phyloP scores from a whole-genome alignment of 768 basidiomycete genomes.

The Tricholoma terreum region DNA sequence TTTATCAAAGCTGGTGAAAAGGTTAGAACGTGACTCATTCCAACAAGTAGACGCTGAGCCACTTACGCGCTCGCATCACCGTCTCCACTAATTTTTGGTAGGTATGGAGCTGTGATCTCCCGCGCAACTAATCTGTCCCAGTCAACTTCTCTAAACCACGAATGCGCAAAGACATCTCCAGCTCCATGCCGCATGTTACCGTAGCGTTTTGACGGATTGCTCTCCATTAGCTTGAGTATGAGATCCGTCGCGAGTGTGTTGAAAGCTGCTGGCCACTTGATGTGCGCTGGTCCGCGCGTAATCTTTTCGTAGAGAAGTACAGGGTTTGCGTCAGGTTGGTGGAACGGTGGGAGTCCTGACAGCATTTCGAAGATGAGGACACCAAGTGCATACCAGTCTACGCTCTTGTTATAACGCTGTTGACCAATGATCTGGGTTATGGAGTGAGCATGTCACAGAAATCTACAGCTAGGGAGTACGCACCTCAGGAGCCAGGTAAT shows the following conservation, averaged over 20 bases:
- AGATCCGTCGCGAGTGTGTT: conserved; percentile 81
- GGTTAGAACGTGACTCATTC: conserved; percentile 9
- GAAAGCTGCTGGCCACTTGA: conserved; percentile 75
- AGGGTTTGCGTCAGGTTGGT: conserved; percentile 81
- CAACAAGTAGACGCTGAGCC: neutral
- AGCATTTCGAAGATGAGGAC: conserved; percentile 98
- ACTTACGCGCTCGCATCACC: conserved; percentile 94
- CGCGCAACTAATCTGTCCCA: conserved; percentile 78
- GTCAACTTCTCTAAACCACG: conserved; percentile 93
- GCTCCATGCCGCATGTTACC: conserved; percentile 89
- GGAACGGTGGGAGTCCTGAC: conserved; percentile 92
- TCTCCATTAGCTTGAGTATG: conserved; percentile 86
- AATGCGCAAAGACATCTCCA: conserved; percentile 88
- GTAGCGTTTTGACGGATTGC: conserved; percentile 82
- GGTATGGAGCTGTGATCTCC: conserved; percentile 93
- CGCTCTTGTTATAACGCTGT: conserved; percentile 90
- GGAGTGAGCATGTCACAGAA: conserved; percentile 12
- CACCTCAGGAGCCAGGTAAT: conserved; percentile 96
- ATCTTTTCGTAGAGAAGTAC: conserved; percentile 92
- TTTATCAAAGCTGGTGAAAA: conserved; percentile 57
- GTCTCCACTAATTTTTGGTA: conserved; percentile 88
- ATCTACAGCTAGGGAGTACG: conserved; percentile 4
- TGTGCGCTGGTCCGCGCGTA: conserved; percentile 63
- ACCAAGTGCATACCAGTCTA: conserved; percentile 98
- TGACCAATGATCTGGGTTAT: conserved; percentile 64